These are phyloP conservation scores for Guyanaporus albipodus DNA, from an alignment of 768 basidiomycete species.

Conservation along the genomic window DNA sequence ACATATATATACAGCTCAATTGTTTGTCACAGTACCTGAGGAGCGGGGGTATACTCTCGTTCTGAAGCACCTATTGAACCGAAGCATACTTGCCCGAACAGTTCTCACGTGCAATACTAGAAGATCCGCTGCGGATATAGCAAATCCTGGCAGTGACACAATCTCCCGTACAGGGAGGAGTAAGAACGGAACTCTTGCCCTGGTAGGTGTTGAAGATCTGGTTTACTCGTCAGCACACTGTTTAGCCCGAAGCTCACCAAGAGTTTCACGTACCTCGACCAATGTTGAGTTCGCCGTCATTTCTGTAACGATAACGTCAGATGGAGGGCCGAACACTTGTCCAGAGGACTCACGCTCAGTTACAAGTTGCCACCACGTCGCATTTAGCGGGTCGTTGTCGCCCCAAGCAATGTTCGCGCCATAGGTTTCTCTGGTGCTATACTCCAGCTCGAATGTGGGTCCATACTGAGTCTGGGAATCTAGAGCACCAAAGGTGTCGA, in stretches of 20 bases:
- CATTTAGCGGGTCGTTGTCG: slow-evolving; percentile 64
- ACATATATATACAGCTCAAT: slow-evolving; percentile 2
- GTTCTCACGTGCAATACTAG: slow-evolving; percentile 53
- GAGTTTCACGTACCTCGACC: slow-evolving; percentile 44
- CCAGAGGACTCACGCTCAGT: slow-evolving; percentile 57
- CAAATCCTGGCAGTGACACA: slow-evolving; percentile 70
- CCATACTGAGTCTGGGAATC: slow-evolving; percentile 54
- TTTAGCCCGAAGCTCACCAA: background rate
- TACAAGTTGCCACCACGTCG: slow-evolving; percentile 80
- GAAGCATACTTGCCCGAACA: slow-evolving; percentile 64
- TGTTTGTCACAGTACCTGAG: no score
- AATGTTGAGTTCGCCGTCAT: slow-evolving; percentile 56
- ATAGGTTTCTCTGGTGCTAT: slow-evolving; percentile 66
- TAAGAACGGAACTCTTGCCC: slow-evolving; percentile 60
- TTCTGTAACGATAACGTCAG: slow-evolving; percentile 32
- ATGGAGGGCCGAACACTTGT: background rate
- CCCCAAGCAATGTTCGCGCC: slow-evolving; percentile 57
- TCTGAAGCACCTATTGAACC: slow-evolving; percentile 38
- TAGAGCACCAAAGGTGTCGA: slow-evolving; percentile 52
- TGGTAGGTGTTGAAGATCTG: slow-evolving; percentile 68
- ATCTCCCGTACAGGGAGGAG: slow-evolving; percentile 52
- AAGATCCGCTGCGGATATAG: slow-evolving; percentile 74
- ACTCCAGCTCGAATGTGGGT: slow-evolving; percentile 61
- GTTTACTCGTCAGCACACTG: slow-evolving; percentile 4
- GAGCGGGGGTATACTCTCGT: no score